Percentiles rank a stretch among this genome's conserved stretches.
Evolutionary conservation across 2,329 filamentous ascomycete species (phyloP).

Genomic region (Phyllosticta capitalensis): DNA sequence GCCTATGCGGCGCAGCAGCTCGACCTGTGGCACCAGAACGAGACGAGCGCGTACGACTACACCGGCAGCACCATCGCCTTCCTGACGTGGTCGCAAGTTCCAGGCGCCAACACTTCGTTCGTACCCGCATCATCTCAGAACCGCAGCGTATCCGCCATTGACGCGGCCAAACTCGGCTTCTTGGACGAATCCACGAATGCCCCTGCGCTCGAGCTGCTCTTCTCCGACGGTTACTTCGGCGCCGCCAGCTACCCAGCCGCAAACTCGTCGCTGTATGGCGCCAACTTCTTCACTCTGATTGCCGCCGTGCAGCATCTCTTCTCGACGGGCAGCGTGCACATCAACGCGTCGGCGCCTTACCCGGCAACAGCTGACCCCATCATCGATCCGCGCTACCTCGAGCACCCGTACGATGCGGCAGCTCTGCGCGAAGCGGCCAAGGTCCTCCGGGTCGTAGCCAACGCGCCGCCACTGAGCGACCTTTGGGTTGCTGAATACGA

Average conservation of each 20-base stretch:
- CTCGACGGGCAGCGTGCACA: slow-evolving; percentile 21
- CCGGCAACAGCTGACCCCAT: slow-evolving; percentile 14
- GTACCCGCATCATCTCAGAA: background rate
- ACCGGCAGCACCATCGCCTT: background rate
- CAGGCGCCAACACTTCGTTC: background rate
- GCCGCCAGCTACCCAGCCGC: slow-evolving; percentile 24
- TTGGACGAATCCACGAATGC: slow-evolving; percentile 27
- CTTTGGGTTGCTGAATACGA: slow-evolving; percentile 9
- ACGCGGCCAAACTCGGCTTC: slow-evolving; percentile 20
- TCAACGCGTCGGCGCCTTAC: slow-evolving; percentile 4
- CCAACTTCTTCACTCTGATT: slow-evolving; percentile 26
- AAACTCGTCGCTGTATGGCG: slow-evolving; percentile 11
- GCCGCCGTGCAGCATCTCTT: slow-evolving; percentile 26
- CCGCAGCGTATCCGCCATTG: slow-evolving; percentile 10
- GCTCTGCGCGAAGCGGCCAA: slow-evolving; percentile 14
- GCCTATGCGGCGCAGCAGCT: slow-evolving; percentile 32
- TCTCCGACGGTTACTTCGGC: slow-evolving; percentile 39
- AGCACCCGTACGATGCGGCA: slow-evolving; percentile 20
- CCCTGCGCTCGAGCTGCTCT: slow-evolving; percentile 36
- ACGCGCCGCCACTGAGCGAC: slow-evolving; percentile 11
- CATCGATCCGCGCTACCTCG: slow-evolving; percentile 23
- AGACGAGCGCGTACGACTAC: slow-evolving; percentile 11
- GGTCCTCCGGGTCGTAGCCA: slow-evolving; percentile 12
- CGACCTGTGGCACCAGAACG: slow-evolving; percentile 27
- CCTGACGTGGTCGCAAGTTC: background rate